Evolutionary conservation across 73 alveolate species (phyloP), one percentile per base, ranked within the genome.

Genomic region (Effrenium voratum): DNA sequence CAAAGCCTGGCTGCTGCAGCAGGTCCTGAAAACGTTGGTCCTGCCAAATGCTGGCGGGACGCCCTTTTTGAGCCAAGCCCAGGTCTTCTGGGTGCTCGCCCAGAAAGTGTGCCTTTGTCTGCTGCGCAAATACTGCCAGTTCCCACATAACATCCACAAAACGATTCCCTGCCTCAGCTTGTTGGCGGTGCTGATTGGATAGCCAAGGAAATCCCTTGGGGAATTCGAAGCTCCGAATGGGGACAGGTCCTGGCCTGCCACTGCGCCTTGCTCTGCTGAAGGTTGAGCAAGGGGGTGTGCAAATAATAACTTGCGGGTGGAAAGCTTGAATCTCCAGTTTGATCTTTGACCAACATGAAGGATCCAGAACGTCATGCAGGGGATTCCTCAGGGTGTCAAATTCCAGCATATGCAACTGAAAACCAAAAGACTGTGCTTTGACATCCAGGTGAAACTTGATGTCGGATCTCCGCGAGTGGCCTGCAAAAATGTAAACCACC

Each of bases 131-230:
- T 12, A 15, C 68, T 15, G 22, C 12, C 68, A 55, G 68, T 22
- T 55, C 68, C 68, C 68, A 55, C 68, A 55, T 55, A 12, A 15
- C 22, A 15, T 55, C 22, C 30, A 12, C 68, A 12, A 55, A 55
- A 15, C 30, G 30, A 55, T 12, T 55, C 30, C 68, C 68, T 55
- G 12, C 68, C 22, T 55, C 68, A 13, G 60, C 86, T 8, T 10
- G 8, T 15, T 2, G 15, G 1, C n/a, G 59, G 10, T 12, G 10
- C 2, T 5, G 3, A 12, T 76, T 3, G 38, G 60, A 76, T 1
- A 76, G 59, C 86, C 86, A 76, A 38, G 86, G 86, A 76, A 76
- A 76, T 3, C 86, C 86, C 60, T n/a, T 22, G 8, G 86, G 86
- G 22, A 55, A 55, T 22, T 55, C 30, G 30, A 15, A 12, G 68